A percentile compares a stretch with the other conserved stretches of the same genome.
phyloP scores from a whole-genome alignment of 768 basidiomycete species.

The Russula virescens region DNA sequence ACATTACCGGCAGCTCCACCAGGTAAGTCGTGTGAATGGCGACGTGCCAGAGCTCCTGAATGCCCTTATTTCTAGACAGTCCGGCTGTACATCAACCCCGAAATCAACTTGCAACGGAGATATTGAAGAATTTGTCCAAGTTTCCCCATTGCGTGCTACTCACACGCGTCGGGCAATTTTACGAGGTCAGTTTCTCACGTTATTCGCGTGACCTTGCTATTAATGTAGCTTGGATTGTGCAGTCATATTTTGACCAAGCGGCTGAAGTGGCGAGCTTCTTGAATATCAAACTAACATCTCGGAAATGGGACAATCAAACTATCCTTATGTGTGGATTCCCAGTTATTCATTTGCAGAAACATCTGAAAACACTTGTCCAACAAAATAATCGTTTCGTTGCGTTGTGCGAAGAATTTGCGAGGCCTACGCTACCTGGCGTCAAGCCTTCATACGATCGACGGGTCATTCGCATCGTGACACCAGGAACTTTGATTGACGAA shows the following conservation, averaged over 20 bases:
- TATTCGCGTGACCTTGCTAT: neutral
- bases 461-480: conserved; percentile 83
- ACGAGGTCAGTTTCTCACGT: conserved; percentile 58
- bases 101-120: conserved; percentile 61
- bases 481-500: conserved; percentile 92
- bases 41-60: neutral
- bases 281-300: conserved; percentile 76
- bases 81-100: conserved; percentile 12
- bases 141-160: conserved; percentile 89
- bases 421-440: conserved; percentile 38
- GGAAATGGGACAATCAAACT: conserved; percentile 62
- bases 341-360: conserved; percentile 72
- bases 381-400: conserved; percentile 82
- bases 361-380: conserved; percentile 82
- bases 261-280: conserved; percentile 67
- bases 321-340: conserved; percentile 93
- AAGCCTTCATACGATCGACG: conserved; percentile 69
- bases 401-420: conserved; percentile 87
- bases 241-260: conserved; percentile 97
- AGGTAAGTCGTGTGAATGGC: neutral
- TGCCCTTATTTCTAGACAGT: conserved; percentile 1
- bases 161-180: conserved; percentile 92
- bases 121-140: conserved; percentile 60
- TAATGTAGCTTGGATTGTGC: neutral
- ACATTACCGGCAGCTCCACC: neutral